Base-by-base conservation (phyloP, 495 filamentous ascomycete species). In the Extremus antarcticus region DNA sequence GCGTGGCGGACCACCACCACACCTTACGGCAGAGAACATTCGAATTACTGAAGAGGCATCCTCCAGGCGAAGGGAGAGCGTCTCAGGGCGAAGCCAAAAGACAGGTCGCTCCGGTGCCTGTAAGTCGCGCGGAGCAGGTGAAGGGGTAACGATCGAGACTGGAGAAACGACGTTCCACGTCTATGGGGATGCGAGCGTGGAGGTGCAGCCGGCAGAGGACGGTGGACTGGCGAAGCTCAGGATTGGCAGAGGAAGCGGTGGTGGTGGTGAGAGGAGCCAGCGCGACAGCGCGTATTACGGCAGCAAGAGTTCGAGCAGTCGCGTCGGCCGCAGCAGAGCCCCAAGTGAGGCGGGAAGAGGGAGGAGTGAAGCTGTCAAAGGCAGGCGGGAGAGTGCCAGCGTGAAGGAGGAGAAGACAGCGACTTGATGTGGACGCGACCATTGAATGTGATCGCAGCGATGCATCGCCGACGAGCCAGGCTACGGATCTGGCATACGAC, bases 261-360 rank as follows among this genome's bases (percentile, higher is more conserved):
- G 16, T 2, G 29, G 19, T 21, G 41, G 15, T n/a, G n/a, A 45
- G 41, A n/a, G n/a, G 19, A 25, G 47, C 4, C 11, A 29, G 47
- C 25, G 54, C 25, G 58, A 61, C 20, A 56, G 53, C 19, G 49
- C 47, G 1, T 60, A 60, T 25, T 29, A 56, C 24, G 53, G 57
- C 10, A 60, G 57, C 53, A 60, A 46, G n/a, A 60, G 49, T 22
- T 60, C 57, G 3, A 47, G 57, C 8, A 59, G 57, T 53, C 51
- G 51, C 3, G 51, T 38, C 16, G 38, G 25, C 19, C 4, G 46
- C 4, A 49, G 19, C 20, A 22, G 46, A 24, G 21, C 10, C 9
- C 8, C 15, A 3, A 39, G 49, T 51, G 49, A 32, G 13, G n/a
- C 2, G 10, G 49, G 49, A 11, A 51, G 49, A 3, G 46, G 47